These are phyloP conservation scores for Diaporthe sp. DNA, from an alignment of 2,329 filamentous ascomycete genomes.

Conservation along the genomic window DNA sequence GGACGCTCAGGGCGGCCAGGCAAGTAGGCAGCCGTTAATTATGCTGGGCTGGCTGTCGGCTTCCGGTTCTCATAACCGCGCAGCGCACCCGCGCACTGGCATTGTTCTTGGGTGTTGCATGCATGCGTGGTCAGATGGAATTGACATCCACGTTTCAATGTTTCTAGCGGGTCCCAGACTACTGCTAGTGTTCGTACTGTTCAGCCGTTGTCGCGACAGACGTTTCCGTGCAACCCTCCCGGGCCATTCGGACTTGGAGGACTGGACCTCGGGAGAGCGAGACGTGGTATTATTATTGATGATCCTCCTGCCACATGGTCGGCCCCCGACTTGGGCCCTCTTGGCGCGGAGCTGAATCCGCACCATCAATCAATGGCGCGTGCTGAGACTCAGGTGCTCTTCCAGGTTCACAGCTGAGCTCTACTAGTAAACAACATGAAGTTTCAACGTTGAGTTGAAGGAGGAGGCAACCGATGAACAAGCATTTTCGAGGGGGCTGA, in stretches of 20 bases:
- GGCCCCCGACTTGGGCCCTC: too few relatives aligned
- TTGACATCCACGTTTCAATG: not conserved
- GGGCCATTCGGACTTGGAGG: not conserved
- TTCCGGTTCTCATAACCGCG: not conserved
- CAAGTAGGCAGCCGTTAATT: conserved; percentile 17
- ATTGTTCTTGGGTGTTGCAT: not conserved
- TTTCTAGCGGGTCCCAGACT: too few relatives aligned
- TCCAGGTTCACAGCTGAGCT: not conserved
- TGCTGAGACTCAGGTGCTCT: not conserved
- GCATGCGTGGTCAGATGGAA: not conserved
- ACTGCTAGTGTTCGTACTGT: not conserved
- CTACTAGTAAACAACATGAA: too few relatives aligned
- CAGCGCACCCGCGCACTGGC: conserved; percentile 7
- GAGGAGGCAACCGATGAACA: conserved; percentile 8
- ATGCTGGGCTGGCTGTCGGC: not conserved
- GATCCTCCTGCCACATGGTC: not conserved
- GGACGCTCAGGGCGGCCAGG: not conserved
- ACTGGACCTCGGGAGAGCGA: not conserved
- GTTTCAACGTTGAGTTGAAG: not conserved
- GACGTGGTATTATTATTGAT: not conserved
- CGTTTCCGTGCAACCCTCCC: not conserved
- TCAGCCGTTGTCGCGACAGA: not conserved
- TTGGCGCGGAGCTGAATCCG: not conserved
- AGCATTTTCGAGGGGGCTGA: not conserved
- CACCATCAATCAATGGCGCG: not conserved